Percentiles rank a stretch among this genome's conserved stretches.
Evolutionary conservation across 2,329 filamentous ascomycete species (phyloP).

Genomic region (Acrodontium crateriforme): DNA sequence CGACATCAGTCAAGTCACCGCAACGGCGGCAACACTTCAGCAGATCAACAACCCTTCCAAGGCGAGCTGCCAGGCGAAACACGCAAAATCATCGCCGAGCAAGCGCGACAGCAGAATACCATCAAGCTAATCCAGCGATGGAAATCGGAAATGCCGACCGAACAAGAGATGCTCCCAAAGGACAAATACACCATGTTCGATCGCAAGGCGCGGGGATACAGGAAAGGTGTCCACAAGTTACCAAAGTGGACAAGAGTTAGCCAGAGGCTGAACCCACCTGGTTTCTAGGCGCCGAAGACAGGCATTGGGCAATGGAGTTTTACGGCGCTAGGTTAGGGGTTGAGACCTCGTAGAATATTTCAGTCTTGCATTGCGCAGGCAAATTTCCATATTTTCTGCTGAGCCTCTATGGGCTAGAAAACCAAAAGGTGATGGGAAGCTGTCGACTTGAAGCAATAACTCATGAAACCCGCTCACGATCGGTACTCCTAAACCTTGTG

Average conservation of each 20-base stretch:
- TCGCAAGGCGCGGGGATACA: slow-evolving; percentile 85
- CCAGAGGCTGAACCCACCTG: slow-evolving; percentile 84
- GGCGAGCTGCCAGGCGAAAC: slow-evolving; percentile 13
- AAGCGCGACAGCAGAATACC: slow-evolving; percentile 35
- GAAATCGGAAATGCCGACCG: slow-evolving; percentile 91
- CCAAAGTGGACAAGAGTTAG: slow-evolving; percentile 86
- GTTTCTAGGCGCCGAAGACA: slow-evolving; percentile 66
- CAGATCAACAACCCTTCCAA: slow-evolving; percentile 19
- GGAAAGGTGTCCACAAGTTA: slow-evolving; percentile 82
- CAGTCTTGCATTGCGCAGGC: too few relatives aligned
- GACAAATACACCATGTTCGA: slow-evolving; percentile 99
- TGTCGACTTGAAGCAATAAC: too few relatives aligned
- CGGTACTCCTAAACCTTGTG: too few relatives aligned
- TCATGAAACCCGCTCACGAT: neutral
- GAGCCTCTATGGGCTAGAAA: slow-evolving; percentile 2
- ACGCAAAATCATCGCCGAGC: slow-evolving; percentile 10
- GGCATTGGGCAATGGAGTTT: too few relatives aligned
- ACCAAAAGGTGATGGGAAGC: too few relatives aligned
- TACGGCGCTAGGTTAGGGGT: too few relatives aligned
- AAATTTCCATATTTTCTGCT: too few relatives aligned
- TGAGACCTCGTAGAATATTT: too few relatives aligned
- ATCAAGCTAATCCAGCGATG: slow-evolving; percentile 71
- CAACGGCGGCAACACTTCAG: too few relatives aligned
- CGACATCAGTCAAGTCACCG: too few relatives aligned
- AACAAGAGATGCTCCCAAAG: slow-evolving; percentile 86